Base-by-base conservation (phyloP, 768 basidiomycete genomes). In the Wakefieldia striispora region DNA sequence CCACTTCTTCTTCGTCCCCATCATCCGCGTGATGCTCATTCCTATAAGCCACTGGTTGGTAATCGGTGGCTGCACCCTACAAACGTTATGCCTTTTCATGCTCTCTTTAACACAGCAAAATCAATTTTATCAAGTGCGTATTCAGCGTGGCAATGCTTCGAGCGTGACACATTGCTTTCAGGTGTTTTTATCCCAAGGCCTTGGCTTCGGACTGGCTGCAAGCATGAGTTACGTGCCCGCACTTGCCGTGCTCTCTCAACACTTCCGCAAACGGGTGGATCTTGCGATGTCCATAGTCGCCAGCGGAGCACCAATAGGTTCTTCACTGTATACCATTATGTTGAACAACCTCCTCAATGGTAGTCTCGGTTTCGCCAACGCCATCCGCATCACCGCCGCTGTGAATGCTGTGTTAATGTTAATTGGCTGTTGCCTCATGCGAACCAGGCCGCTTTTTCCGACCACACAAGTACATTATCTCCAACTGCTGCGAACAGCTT, bases 201-300 rank as follows among this genome's bases (percentile, higher is more conserved):
- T 70, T 39, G 74, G 74, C 27, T 70, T 75, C 16, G 78, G 82
- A 12, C 69, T 83, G 23, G 79, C 78, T 3, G 69, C 61, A n/a
- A 62, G 62, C 49, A 62, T 62, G 61, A 61, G 58, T 42, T 61
- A 61, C 26, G 60, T 68, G 26, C 84, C 83, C 3, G 64, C 72
- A 3, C 55, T 79, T 7, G 73, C 72, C 4, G 67, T 78, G 23
- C 51, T 76, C 14, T 71, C 75, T 11, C 76, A 77, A 39, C 74
- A 78, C 60, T 80, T 80, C 46, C 46, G 63, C 23, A 63, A 62
- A 20, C 62, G 65, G 20, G 64, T 76, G 4, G 68, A 71, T 10
- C 55, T 79, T 16, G 72, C 68, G 7, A 74, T 79, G 63, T 68
- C 76, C 16, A 40, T 76, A 43, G 73, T 67, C 41, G 43, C 57